These are phyloP conservation scores for Passiflora organensis DNA, from an alignment of 345 rosid genomes.

Conservation along the genomic window DNA sequence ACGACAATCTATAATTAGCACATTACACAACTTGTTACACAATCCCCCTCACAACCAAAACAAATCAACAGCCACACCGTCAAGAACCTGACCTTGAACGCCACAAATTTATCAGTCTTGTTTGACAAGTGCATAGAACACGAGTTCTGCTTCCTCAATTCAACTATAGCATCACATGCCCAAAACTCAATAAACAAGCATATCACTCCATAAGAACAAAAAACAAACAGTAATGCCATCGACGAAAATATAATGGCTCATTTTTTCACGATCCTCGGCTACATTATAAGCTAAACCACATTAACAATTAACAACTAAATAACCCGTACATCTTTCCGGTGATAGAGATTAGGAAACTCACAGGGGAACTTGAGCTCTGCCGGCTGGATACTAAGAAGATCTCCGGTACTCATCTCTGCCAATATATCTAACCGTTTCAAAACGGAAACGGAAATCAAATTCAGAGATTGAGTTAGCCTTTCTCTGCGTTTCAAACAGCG, in stretches of 20 bases:
- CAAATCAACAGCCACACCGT: neutral
- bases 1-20: no score
- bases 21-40: neutral
- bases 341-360: conserved; percentile 26
- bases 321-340: no score
- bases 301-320: no score
- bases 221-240: no score
- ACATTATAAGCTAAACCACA: no score
- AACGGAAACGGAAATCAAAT: no score
- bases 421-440: no score
- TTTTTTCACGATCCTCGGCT: no score
- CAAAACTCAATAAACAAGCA: conserved; percentile 5
- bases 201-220: neutral
- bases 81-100: conserved; percentile 53
- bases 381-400: conserved; percentile 66
- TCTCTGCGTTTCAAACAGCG: no score
- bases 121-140: conserved; percentile 72
- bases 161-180: conserved; percentile 40
- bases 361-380: conserved; percentile 78
- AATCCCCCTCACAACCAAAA: conserved; percentile 4
- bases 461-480: no score
- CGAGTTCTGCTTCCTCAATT: conserved; percentile 74
- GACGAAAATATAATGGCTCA: no score
- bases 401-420: conserved; percentile 58
- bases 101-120: conserved; percentile 59